A percentile compares a stretch with the other conserved stretches of the same genome.
Evolutionary conservation across 2,329 filamentous ascomycete genomes (phyloP).

Genomic region (Epichloe bromicola): DNA sequence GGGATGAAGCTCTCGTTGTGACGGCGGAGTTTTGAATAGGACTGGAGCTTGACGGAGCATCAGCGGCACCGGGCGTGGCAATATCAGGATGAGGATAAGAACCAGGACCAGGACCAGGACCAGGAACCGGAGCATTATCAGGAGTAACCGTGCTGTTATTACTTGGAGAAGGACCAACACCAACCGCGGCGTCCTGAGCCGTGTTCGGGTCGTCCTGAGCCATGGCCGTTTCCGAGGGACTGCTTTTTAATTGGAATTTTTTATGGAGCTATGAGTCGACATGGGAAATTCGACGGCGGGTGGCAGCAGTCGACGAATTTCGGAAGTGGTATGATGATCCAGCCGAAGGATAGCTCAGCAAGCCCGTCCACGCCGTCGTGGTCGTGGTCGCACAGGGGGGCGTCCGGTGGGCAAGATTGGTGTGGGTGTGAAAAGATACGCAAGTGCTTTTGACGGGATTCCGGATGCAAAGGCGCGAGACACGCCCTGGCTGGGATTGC

Average conservation of each 20-base stretch:
- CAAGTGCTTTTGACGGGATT: constrained; percentile 4
- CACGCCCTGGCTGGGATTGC: constrained; percentile 7
- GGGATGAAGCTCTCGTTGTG: constrained; percentile 1
- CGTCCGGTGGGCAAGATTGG: constrained; percentile 1
- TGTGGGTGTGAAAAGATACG: constrained; percentile 3
- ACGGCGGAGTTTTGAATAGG: constrained; percentile 1
- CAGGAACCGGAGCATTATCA: constrained; percentile 9
- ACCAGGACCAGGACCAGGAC: constrained; percentile 3
- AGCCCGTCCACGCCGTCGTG: neutral
- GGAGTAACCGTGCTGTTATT: constrained; percentile 11
- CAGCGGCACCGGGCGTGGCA: constrained; percentile 3
- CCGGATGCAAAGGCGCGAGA: constrained; percentile 8
- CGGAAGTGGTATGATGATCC: constrained; percentile 1
- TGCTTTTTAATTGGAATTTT: constrained; percentile 23
- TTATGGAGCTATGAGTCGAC: constrained; percentile 23
- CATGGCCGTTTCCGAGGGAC: constrained; percentile 8
- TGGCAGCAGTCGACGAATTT: constrained; percentile 3
- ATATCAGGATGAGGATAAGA: constrained; percentile 1
- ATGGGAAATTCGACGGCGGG: constrained; percentile 15
- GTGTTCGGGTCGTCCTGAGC: constrained; percentile 17
- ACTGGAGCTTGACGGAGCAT: constrained; percentile 7
- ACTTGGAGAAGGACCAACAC: constrained; percentile 13
- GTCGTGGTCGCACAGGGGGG: constrained; percentile 6
- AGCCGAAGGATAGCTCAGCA: constrained; percentile 1
- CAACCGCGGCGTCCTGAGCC: constrained; percentile 17